A percentile compares a stretch with the other conserved stretches of the same genome.
Evolutionary conservation across 2,329 filamentous ascomycete species (phyloP).

Genomic region (Pestalotiopsis sp.): DNA sequence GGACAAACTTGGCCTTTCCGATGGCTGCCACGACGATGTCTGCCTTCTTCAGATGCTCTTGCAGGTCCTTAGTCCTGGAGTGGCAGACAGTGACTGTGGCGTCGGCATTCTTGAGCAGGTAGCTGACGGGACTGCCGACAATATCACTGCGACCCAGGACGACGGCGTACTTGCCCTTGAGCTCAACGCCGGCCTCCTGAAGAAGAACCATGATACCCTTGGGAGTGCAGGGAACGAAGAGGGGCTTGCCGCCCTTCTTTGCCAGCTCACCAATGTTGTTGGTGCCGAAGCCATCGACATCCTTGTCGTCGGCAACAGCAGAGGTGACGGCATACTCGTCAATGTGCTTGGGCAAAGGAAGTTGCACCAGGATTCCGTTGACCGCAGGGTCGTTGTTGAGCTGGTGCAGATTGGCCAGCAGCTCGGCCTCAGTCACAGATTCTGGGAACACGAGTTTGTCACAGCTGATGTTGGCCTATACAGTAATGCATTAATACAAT

Average conservation of each 20-base stretch:
- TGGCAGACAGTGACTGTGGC: conserved; percentile 97
- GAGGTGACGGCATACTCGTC: conserved; percentile 90
- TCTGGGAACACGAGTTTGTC: conserved; percentile 83
- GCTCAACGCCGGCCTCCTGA: conserved; percentile 77
- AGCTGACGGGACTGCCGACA: conserved; percentile 95
- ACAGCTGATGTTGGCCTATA: conserved; percentile 85
- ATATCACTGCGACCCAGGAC: conserved; percentile 96
- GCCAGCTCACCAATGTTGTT: conserved; percentile 95
- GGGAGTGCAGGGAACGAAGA: conserved; percentile 93
- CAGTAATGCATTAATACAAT: conserved; percentile 19
- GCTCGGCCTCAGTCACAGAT: conserved; percentile 77
- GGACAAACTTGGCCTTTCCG: conserved; percentile 82
- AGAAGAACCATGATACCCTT: conserved; percentile 96
- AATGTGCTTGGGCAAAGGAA: conserved; percentile 86
- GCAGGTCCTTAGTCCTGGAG: conserved; percentile 76
- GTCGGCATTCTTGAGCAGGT: conserved; percentile 90
- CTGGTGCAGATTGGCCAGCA: conserved; percentile 76
- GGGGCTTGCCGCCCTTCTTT: conserved; percentile 86
- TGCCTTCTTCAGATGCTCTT: conserved; percentile 74
- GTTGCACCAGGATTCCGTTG: conserved; percentile 90
- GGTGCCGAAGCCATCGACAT: conserved; percentile 95
- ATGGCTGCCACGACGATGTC: conserved; percentile 93
- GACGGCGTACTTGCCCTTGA: conserved; percentile 89
- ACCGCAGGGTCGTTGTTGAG: conserved; percentile 86
- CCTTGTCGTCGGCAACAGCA: conserved; percentile 88